Conservation (phyloP, 148 eudicot genomes). For the Gaultheria prostrata region DNA sequence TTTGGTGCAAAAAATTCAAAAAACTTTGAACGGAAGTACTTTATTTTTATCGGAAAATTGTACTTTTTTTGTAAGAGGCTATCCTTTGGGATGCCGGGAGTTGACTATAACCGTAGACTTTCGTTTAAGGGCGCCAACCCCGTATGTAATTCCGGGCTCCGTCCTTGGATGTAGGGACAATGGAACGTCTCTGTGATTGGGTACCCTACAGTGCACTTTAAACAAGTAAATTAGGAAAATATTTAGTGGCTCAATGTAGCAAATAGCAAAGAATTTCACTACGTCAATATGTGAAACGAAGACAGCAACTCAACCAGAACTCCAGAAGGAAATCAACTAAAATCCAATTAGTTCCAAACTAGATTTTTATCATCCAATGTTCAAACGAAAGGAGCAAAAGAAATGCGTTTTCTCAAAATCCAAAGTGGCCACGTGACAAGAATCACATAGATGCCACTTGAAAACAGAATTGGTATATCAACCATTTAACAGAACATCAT, state of each 20-base stretch:
- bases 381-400: not conserved
- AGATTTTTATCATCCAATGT: not conserved
- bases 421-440: not conserved
- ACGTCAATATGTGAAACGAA: not conserved
- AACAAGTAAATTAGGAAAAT: not conserved
- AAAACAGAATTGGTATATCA: not conserved
- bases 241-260: not conserved
- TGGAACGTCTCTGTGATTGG: not conserved
- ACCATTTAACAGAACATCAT: not conserved
- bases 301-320: constrained; percentile 1
- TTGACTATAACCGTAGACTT: too few species aligned
- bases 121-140: too few species aligned
- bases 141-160: too few species aligned
- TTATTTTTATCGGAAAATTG: not conserved
- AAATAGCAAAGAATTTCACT: not conserved
- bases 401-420: not conserved
- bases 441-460: not conserved
- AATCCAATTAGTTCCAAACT: not conserved
- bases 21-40: not conserved
- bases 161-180: not conserved
- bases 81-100: too few species aligned
- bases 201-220: not conserved
- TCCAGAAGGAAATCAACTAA: not conserved
- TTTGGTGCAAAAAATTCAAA: not conserved
- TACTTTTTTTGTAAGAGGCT: not conserved